Evolutionary conservation across 345 rosid genomes (phyloP), one percentile per base, ranked within the genome.

Genomic region (Rhodamnia rubescens): DNA sequence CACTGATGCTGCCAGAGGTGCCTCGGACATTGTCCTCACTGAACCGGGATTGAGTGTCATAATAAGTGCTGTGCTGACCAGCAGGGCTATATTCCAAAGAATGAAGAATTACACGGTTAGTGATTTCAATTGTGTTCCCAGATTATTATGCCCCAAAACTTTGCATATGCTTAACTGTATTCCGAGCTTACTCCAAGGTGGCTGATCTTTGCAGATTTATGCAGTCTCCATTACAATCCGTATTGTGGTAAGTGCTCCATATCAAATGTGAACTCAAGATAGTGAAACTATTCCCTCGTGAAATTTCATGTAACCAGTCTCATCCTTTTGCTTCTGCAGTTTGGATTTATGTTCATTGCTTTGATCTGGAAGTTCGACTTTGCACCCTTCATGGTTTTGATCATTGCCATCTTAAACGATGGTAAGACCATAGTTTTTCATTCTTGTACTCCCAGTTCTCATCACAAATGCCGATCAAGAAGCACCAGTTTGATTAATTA

Each of bases 31-130:
- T 82, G 99, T 96, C 85, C 98, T 96, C 58, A 95, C 98, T 58
- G 99, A 96, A 89, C 94, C 97, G n/a, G 99, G 99, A 59, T 88
- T 95, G 74, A 96, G 99, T 84, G 99, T 96, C 74, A 95, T 96
- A 87, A 92, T 96, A 29, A 94, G 97, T 88, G 99, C 98, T 22
- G 98, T 95, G 89, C 92, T 96, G 78, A 95, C 99, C 87, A 95
- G 98, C 89, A 88, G 98, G 87, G 98, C 99, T 74, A 95, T 96
- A 85, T 96, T 96, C 89, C 99, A 96, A 85, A 96, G 98, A 90
- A 95, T 96, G 98, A 96, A 95, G 91, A 96, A 96, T 88, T 96
- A 96, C 90, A 96, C 99, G 6, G 98, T 96, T 81, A 90, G 96
- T 87, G 69, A 51, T 58, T 36, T 57, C 53, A 13, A 24, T 57